Percentiles rank a stretch among this genome's conserved stretches.
Evolutionary conservation across 257 asterid species (phyloP).

Genomic region (Salvia rosmarinus): DNA sequence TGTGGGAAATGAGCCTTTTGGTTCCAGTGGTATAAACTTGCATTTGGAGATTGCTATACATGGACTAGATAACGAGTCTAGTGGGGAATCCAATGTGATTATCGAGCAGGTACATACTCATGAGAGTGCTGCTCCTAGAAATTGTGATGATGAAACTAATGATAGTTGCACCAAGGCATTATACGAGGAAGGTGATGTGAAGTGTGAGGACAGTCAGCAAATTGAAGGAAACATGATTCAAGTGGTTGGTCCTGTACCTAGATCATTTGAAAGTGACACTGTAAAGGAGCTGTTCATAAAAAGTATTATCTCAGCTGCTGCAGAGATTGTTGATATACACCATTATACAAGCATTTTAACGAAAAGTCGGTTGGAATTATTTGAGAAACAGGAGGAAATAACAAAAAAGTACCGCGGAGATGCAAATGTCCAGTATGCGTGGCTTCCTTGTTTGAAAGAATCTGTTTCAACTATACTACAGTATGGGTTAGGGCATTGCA

Average conservation of each 20-base stretch:
- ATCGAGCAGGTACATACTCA: slow-evolving; percentile 44
- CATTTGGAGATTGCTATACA: slow-evolving; percentile 74
- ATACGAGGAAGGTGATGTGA: slow-evolving; percentile 39
- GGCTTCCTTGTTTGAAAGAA: slow-evolving; percentile 82
- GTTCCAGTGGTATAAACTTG: slow-evolving; percentile 56
- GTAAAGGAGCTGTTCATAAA: slow-evolving; percentile 54
- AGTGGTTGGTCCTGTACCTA: slow-evolving; percentile 36
- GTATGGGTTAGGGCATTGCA: slow-evolving; percentile 64
- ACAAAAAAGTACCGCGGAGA: slow-evolving; percentile 65
- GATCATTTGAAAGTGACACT: slow-evolving; percentile 40
- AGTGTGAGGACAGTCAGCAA: slow-evolving; percentile 37
- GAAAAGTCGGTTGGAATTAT: slow-evolving; percentile 68
- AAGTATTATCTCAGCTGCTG: slow-evolving; percentile 47
- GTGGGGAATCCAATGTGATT: slow-evolving; percentile 72
- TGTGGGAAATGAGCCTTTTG: slow-evolving; percentile 41
- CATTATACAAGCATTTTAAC: slow-evolving; percentile 43
- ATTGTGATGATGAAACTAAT: slow-evolving; percentile 46
- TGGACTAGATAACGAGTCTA: slow-evolving; percentile 64
- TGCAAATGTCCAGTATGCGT: slow-evolving; percentile 73
- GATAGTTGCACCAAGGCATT: slow-evolving; percentile 43
- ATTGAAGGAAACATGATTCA: slow-evolving; percentile 33
- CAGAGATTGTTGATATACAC: slow-evolving; percentile 51
- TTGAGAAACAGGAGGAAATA: slow-evolving; percentile 73
- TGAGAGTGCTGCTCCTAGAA: slow-evolving; percentile 40
- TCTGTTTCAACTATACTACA: slow-evolving; percentile 50